Evolutionary conservation across 2,329 filamentous ascomycete genomes (phyloP).

Genomic region (Sclerotinia subarctica): DNA sequence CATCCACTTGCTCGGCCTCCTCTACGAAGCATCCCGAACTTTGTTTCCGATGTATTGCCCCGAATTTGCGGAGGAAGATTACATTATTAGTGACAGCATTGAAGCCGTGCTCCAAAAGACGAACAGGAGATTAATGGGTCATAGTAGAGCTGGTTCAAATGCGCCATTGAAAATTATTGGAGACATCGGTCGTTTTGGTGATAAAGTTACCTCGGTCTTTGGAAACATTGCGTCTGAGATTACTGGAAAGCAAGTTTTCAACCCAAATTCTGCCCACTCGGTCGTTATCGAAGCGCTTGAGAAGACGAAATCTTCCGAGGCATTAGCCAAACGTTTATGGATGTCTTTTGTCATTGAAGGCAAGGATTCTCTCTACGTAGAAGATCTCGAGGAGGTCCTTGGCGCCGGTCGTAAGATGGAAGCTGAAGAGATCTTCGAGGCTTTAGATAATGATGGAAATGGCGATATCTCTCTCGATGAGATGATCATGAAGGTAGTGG

Average conservation of each 20-base stretch:
- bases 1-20: constrained; percentile 72
- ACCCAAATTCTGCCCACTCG: constrained; percentile 84
- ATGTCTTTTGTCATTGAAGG: constrained; percentile 97
- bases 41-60: constrained; percentile 90
- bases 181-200: constrained; percentile 76
- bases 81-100: constrained; percentile 82
- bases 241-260: constrained; percentile 93
- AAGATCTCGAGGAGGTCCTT: constrained; percentile 86
- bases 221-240: constrained; percentile 93
- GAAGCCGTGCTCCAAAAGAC: constrained; percentile 63
- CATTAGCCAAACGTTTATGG: constrained; percentile 92
- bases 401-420: constrained; percentile 70
- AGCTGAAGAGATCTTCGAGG: constrained; percentile 79
- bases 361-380: constrained; percentile 70
- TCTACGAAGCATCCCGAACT: constrained; percentile 85
- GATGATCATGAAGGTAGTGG: constrained; percentile 74
- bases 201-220: constrained; percentile 90
- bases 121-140: constrained; percentile 43
- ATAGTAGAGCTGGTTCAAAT: constrained; percentile 55
- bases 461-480: constrained; percentile 94
- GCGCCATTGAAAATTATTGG: constrained; percentile 75
- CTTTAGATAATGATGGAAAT: constrained; percentile 83
- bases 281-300: constrained; percentile 87
- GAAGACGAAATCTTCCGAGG: constrained; percentile 78
- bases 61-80: constrained; percentile 90